phyloP scores from a whole-genome alignment of 805 yeast species.

The Candida argentea region DNA sequence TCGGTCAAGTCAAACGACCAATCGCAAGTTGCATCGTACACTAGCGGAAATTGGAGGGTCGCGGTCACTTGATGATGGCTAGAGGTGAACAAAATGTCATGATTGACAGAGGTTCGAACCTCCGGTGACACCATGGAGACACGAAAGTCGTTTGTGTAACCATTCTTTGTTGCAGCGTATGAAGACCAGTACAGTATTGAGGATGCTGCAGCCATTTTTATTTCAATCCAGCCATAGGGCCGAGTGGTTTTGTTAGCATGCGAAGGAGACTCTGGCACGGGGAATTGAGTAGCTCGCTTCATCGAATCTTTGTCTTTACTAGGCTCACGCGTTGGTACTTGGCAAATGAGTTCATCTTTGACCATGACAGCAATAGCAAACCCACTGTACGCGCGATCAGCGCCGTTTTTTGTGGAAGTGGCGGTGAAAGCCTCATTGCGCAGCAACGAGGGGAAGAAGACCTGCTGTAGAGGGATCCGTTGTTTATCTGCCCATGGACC shows the following conservation, averaged over 20 bases:
- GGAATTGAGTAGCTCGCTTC: slow-evolving; percentile 4
- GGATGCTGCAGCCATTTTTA: slow-evolving; percentile 49
- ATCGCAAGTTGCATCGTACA: slow-evolving; percentile 70
- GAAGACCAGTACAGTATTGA: slow-evolving; percentile 37
- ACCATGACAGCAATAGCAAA: slow-evolving; percentile 47
- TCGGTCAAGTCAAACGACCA: slow-evolving; percentile 58
- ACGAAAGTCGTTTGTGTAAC: slow-evolving; percentile 44
- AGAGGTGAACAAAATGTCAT: slow-evolving; percentile 64
- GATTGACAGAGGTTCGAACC: slow-evolving; percentile 77
- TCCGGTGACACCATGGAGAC: slow-evolving; percentile 47
- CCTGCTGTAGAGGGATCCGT: slow-evolving; percentile 48
- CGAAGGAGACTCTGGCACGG: slow-evolving; percentile 3
- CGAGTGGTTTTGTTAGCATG: slow-evolving; percentile 25
- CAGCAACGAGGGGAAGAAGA: slow-evolving; percentile 60
- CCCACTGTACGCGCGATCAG: slow-evolving; percentile 43
- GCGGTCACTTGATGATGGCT: slow-evolving; percentile 45
- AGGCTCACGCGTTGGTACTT: slow-evolving; percentile 77
- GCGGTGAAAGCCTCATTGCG: slow-evolving; percentile 31
- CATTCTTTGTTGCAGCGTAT: slow-evolving; percentile 38
- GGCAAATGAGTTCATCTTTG: slow-evolving; percentile 53
- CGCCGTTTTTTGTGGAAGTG: slow-evolving; percentile 29
- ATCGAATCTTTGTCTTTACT: slow-evolving; percentile 53
- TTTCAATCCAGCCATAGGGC: slow-evolving; percentile 90
- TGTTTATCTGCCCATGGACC: slow-evolving; percentile 98
- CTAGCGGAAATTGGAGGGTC: slow-evolving; percentile 58